Conservation (phyloP, 2,329 filamentous ascomycete genomes). For the Pseudogymnoascus sp. region DNA sequence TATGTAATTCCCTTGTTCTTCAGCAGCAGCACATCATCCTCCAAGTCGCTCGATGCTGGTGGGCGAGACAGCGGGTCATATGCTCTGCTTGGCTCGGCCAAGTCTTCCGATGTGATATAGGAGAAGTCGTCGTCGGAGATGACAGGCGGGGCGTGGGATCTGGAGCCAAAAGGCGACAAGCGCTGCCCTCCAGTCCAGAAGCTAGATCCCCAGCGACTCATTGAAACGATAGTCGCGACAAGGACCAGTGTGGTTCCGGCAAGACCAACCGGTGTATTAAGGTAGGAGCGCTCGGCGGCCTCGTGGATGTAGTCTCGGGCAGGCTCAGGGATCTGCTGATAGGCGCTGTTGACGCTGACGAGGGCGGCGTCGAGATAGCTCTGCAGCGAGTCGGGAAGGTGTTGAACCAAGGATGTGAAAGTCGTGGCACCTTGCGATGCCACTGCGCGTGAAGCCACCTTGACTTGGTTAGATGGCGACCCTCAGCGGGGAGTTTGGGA, state of each 20-base stretch:
- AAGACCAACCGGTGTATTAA: constrained; percentile 22
- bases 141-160: constrained; percentile 46
- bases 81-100: constrained; percentile 40
- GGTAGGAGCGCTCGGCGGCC: constrained; percentile 22
- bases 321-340: constrained; percentile 26
- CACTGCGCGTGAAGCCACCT: constrained; percentile 33
- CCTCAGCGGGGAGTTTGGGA: constrained; percentile 10
- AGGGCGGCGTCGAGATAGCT: constrained; percentile 46
- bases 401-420: constrained; percentile 44
- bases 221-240: constrained; percentile 22
- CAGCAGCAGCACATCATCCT: constrained; percentile 64
- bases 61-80: constrained; percentile 35
- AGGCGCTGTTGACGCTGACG: constrained; percentile 38
- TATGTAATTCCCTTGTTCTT: constrained; percentile 59
- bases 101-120: constrained; percentile 73
- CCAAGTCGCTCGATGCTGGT: constrained; percentile 34
- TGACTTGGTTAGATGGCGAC: constrained; percentile 21
- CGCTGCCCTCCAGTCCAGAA: constrained; percentile 21
- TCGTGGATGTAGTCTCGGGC: constrained; percentile 21
- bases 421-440: constrained; percentile 52
- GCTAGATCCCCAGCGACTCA: constrained; percentile 27
- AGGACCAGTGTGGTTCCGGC: constrained; percentile 20
- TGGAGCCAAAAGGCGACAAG: constrained; percentile 26
- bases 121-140: constrained; percentile 64
- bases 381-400: constrained; percentile 41